Percentiles rank a stretch among this genome's conserved stretches.
Evolutionary conservation across 2,329 filamentous ascomycete species (phyloP).

Genomic region (Allantophomopsis lycopodina): DNA sequence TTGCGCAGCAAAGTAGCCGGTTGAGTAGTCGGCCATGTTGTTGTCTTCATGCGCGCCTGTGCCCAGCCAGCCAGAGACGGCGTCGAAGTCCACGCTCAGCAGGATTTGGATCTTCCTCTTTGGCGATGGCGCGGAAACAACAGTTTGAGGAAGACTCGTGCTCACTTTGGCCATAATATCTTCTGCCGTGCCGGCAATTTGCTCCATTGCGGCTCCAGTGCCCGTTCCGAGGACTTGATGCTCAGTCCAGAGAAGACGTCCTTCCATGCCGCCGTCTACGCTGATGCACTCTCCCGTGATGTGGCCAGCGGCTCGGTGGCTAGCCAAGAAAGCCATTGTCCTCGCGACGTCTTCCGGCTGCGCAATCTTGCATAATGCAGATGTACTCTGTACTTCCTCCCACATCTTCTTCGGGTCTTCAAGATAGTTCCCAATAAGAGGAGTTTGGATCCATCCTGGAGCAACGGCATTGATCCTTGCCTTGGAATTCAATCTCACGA

Average conservation of each 20-base stretch:
- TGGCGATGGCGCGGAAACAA: not conserved
- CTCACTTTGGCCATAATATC: conserved; percentile 3
- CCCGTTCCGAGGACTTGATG: conserved; percentile 9
- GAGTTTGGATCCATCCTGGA: conserved; percentile 71
- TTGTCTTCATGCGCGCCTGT: conserved; percentile 35
- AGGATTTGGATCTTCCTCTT: conserved; percentile 9
- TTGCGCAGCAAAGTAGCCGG: conserved; percentile 38
- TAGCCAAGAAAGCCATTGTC: conserved; percentile 60
- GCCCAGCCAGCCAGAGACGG: conserved; percentile 44
- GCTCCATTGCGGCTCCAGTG: not conserved
- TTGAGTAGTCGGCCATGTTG: conserved; percentile 37
- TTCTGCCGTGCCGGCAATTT: not conserved
- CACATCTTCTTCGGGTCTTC: conserved; percentile 34
- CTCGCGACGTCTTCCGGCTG: conserved; percentile 58
- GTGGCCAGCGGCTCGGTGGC: conserved; percentile 45
- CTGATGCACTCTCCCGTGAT: conserved; percentile 38
- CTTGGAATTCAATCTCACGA: conserved; percentile 32
- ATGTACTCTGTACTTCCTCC: conserved; percentile 33
- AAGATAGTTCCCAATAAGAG: conserved; percentile 33
- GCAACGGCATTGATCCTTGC: conserved; percentile 64
- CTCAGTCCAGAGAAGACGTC: conserved; percentile 28
- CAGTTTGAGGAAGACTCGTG: not conserved
- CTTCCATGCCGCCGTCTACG: conserved; percentile 35
- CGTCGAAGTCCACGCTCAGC: conserved; percentile 24
- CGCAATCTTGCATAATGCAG: conserved; percentile 54